phyloP scores from a whole-genome alignment of 1,284 basidiomycete species.

The Xerocomus minutiporus region DNA sequence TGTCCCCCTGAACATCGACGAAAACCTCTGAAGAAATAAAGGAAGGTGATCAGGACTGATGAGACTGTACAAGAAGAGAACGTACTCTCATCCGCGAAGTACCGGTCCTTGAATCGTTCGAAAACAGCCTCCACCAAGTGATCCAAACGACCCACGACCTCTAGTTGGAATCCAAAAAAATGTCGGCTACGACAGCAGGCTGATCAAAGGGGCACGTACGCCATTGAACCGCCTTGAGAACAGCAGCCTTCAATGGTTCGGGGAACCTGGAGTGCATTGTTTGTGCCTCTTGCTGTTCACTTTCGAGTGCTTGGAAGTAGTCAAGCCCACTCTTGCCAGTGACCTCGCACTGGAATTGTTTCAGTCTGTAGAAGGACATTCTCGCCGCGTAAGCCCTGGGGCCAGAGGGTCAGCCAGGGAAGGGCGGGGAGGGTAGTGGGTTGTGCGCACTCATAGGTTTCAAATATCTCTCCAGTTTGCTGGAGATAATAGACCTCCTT shows the following conservation, averaged over 20 bases:
- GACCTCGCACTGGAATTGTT: constrained; percentile 93
- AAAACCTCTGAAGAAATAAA: constrained; percentile 58
- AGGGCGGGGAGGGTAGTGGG: constrained; percentile 13
- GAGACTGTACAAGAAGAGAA: constrained; percentile 21
- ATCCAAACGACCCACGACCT: constrained; percentile 93
- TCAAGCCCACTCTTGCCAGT: constrained; percentile 90
- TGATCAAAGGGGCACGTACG: constrained; percentile 57
- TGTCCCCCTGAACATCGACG: constrained; percentile 79
- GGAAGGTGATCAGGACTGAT: constrained; percentile 21
- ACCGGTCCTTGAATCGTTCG: constrained; percentile 93
- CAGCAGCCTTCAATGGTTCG: constrained; percentile 84
- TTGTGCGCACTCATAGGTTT: constrained; percentile 79
- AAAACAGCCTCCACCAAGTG: constrained; percentile 91
- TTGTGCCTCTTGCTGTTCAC: constrained; percentile 83
- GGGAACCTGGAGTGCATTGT: constrained; percentile 90
- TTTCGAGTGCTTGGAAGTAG: constrained; percentile 91
- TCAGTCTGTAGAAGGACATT: constrained; percentile 90
- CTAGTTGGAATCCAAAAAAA: constrained; percentile 41
- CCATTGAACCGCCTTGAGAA: constrained; percentile 92
- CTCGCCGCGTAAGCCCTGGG: constrained; percentile 83
- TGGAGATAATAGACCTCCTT: constrained; percentile 85
- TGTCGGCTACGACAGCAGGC: constrained; percentile 15
- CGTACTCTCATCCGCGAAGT: constrained; percentile 87
- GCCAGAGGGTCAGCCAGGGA: constrained; percentile 22
- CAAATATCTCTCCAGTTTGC: constrained; percentile 93